phyloP scores from a whole-genome alignment of 2,329 filamentous ascomycete genomes.

The Phaeoacremonium minimum region DNA sequence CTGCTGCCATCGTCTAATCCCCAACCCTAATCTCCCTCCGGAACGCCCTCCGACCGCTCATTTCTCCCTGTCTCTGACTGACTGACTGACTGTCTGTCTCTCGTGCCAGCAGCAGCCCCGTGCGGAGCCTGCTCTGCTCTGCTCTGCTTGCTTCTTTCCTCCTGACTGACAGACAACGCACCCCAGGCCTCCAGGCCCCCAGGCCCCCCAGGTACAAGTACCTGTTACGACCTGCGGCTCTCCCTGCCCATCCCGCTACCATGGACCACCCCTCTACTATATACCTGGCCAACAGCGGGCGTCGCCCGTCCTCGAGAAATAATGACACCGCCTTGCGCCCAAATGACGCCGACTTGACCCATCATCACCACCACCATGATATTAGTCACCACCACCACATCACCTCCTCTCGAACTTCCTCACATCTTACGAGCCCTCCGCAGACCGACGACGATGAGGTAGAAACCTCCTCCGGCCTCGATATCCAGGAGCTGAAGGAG shows the following conservation, averaged over 20 bases:
- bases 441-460: conserved; percentile 18
- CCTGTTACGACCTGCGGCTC: conserved; percentile 2
- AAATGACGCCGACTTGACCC: conserved; percentile 3
- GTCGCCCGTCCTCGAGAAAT: conserved; percentile 7
- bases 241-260: conserved; percentile 4
- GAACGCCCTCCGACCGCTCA: too few species aligned
- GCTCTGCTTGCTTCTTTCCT: too few species aligned
- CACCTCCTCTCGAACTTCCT: not conserved
- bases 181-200: conserved; percentile 2
- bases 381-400: conserved; percentile 2
- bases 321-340: conserved; percentile 6
- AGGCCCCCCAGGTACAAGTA: conserved; percentile 1
- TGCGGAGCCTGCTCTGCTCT: too few species aligned
- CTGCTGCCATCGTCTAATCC: not conserved
- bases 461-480: conserved; percentile 4
- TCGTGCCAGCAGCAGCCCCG: too few species aligned
- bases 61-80: too few species aligned
- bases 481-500: conserved; percentile 15
- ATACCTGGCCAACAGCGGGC: conserved; percentile 2
- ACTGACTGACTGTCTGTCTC: too few species aligned
- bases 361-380: conserved; percentile 3
- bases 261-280: conserved; percentile 9
- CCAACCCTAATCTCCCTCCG: too few species aligned
- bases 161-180: conserved; percentile 6
- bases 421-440: conserved; percentile 7